Percentiles rank a stretch among this genome's conserved stretches.
These are phyloP conservation scores for Umbellularia californica DNA, from an alignment of 164 flowering plant species.

Conservation along the genomic window DNA sequence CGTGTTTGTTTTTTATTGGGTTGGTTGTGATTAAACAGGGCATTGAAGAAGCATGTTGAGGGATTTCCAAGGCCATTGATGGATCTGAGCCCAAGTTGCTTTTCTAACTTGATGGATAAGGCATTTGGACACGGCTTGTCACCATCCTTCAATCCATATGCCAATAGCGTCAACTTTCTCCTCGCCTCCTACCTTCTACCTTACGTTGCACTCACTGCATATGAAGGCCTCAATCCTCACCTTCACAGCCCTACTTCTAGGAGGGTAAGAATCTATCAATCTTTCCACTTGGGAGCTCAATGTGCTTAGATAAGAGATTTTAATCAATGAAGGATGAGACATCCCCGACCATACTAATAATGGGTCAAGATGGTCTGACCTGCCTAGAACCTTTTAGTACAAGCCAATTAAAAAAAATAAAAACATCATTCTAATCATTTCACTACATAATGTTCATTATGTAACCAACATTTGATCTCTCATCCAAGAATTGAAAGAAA, in stretches of 20 bases:
- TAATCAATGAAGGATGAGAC: no score
- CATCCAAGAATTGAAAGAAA: no score
- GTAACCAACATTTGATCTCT: no score
- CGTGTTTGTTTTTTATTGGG: neutral
- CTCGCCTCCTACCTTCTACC: slow-evolving; percentile 11
- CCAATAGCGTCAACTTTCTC: slow-evolving; percentile 42
- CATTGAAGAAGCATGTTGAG: slow-evolving; percentile 39
- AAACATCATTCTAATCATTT: no score
- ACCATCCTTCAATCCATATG: slow-evolving; percentile 81
- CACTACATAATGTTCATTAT: no score
- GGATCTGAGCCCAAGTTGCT: slow-evolving; percentile 40
- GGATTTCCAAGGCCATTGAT: slow-evolving; percentile 79
- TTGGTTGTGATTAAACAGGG: slow-evolving; percentile 33
- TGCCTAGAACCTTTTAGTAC: no score
- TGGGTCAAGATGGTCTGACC: no score
- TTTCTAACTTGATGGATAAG: slow-evolving; percentile 49
- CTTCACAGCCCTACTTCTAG: neutral
- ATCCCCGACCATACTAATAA: no score
- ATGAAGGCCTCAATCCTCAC: slow-evolving; percentile 19
- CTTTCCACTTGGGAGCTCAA: no score
- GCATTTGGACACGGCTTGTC: slow-evolving; percentile 17
- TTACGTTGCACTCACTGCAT: slow-evolving; percentile 87
- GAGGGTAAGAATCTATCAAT: neutral
- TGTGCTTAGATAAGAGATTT: no score
- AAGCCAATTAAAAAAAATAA: no score